Evolutionary conservation across 2,329 filamentous ascomycete genomes (phyloP).

Genomic region (Aspergillus nomiae): DNA sequence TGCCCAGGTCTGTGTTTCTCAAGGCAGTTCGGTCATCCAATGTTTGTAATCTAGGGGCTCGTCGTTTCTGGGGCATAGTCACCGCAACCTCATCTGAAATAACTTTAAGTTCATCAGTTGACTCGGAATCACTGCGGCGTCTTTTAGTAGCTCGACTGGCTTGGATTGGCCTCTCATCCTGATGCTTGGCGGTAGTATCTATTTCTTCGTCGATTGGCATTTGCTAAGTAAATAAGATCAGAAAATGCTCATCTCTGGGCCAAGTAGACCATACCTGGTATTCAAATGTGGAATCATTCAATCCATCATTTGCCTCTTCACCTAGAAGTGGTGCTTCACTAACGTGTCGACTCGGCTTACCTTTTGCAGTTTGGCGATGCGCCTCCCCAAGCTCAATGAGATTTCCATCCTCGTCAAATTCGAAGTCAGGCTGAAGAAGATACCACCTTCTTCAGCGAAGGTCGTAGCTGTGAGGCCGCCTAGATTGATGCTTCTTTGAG

Average conservation of each 20-base stretch:
- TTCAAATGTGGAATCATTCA: conserved; percentile 37
- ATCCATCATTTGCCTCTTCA: conserved; percentile 34
- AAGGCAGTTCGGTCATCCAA: conserved; percentile 56
- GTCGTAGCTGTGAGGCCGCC: conserved; percentile 25
- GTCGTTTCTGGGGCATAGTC: conserved; percentile 29
- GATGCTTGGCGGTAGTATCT: conserved; percentile 13
- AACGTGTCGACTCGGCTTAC: conserved; percentile 14
- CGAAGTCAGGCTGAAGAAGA: conserved; percentile 59
- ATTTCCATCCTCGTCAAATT: conserved; percentile 64
- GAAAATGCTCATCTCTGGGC: background rate
- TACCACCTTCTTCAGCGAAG: conserved; percentile 46
- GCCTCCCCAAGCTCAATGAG: conserved; percentile 50
- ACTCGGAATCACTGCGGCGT: background rate
- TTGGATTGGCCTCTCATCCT: background rate
- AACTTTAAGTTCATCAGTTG: background rate
- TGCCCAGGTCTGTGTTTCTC: conserved; percentile 56
- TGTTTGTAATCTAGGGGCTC: conserved; percentile 44
- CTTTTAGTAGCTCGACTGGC: conserved; percentile 1
- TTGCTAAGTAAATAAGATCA: conserved; percentile 16
- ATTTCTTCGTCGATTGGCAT: conserved; percentile 35
- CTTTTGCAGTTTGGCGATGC: conserved; percentile 10
- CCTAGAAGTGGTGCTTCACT: conserved; percentile 42
- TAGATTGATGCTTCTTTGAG: conserved; percentile 33
- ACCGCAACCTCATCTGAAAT: conserved; percentile 15
- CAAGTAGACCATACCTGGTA: conserved; percentile 15